phyloP scores from a whole-genome alignment of 768 basidiomycete species.

The Steccherinum ochraceum region DNA sequence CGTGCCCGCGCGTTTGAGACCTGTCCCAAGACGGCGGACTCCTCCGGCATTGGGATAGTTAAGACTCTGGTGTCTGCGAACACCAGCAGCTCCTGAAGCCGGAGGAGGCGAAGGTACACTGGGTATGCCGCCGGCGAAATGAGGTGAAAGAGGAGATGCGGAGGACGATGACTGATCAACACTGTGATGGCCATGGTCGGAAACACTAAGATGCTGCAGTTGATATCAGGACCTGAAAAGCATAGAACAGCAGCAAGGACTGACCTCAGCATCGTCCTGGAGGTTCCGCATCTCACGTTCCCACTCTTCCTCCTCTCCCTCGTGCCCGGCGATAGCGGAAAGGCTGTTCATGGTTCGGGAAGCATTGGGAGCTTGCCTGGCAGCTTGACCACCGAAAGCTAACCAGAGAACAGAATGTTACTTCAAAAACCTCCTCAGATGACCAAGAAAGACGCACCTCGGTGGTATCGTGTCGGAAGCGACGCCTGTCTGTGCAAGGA shows the following conservation, averaged over 20 bases:
- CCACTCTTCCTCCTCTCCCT: conserved; percentile 88
- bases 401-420: background rate
- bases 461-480: conserved; percentile 74
- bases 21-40: conserved; percentile 41
- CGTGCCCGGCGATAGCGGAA: conserved; percentile 78
- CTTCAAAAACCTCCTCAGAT: too few relatives aligned
- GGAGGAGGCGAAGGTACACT: conserved; percentile 63
- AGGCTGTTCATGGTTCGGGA: conserved; percentile 78
- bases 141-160: conserved; percentile 58
- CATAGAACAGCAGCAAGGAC: conserved; percentile 9
- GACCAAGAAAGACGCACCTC: too few relatives aligned
- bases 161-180: conserved; percentile 45
- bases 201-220: conserved; percentile 24
- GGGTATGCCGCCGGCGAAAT: conserved; percentile 38
- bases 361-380: conserved; percentile 55
- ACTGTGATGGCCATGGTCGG: conserved; percentile 33
- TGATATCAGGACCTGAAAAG: conserved; percentile 5
- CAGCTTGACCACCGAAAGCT: conserved; percentile 48
- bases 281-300: conserved; percentile 57
- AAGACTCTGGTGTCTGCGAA: conserved; percentile 76
- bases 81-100: conserved; percentile 43
- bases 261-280: conserved; percentile 63
- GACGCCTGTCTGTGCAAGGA: conserved; percentile 77
- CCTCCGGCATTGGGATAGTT: conserved; percentile 61
- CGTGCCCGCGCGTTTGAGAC: conserved; percentile 73